Conservation (phyloP, 2,329 filamentous ascomycete species). For the Aspergillus hortae region DNA sequence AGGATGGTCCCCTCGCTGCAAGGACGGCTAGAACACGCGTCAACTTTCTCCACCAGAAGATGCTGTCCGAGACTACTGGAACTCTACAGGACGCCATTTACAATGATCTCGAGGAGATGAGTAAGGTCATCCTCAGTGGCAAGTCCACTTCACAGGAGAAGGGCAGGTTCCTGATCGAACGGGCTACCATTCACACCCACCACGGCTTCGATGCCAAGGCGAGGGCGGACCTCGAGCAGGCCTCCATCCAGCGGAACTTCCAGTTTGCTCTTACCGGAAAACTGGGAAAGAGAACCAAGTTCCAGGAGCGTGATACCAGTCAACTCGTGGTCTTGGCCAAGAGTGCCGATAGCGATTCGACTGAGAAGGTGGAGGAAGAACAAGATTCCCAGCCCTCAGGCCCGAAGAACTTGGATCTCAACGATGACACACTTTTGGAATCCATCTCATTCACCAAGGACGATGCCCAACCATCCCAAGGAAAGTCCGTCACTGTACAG, state of each 20-base stretch:
- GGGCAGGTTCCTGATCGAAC: conserved; percentile 73
- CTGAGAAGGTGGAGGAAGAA: conserved; percentile 15
- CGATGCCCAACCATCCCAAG: conserved; percentile 38
- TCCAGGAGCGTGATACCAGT: conserved; percentile 54
- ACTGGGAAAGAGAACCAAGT: conserved; percentile 63
- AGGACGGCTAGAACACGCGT: conserved; percentile 67
- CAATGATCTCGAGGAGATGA: conserved; percentile 52
- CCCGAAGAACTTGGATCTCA: conserved; percentile 72
- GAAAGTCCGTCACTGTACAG: conserved; percentile 34
- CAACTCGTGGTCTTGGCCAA: conserved; percentile 89
- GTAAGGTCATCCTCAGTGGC: conserved; percentile 35
- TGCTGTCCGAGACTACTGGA: conserved; percentile 61
- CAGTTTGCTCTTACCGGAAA: conserved; percentile 80
- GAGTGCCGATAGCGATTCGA: conserved; percentile 51
- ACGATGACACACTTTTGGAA: conserved; percentile 91
- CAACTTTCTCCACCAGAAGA: conserved; percentile 68
- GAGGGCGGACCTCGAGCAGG: conserved; percentile 64
- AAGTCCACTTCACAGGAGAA: conserved; percentile 46
- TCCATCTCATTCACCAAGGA: conserved; percentile 72
- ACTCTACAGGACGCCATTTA: conserved; percentile 60
- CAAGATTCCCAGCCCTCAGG: conserved; percentile 29
- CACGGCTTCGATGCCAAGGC: conserved; percentile 78
- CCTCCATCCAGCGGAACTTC: conserved; percentile 65
- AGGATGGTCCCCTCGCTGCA: conserved; percentile 36
- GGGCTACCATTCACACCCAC: conserved; percentile 77